These are phyloP conservation scores for Osmozyma mogii DNA, from an alignment of 805 yeast genomes.

Conservation along the genomic window DNA sequence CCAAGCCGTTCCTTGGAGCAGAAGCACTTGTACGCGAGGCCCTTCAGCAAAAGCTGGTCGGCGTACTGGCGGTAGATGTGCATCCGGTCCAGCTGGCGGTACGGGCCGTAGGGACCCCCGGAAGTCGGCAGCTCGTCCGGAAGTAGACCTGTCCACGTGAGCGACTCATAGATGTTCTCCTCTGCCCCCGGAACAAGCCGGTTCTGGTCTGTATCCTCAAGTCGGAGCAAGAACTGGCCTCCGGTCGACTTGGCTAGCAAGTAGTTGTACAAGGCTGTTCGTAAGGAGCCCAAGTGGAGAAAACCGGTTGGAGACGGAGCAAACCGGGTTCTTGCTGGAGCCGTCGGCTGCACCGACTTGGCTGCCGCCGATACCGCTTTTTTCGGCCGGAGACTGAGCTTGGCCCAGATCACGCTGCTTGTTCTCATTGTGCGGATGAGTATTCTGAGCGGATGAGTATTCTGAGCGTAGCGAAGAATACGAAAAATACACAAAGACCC, in stretches of 20 bases:
- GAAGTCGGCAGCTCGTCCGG: constrained; percentile 76
- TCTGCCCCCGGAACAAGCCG: constrained; percentile 80
- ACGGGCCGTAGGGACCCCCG: constrained; percentile 61
- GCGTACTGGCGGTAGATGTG: constrained; percentile 59
- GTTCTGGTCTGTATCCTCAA: constrained; percentile 90
- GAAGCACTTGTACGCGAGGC: constrained; percentile 79
- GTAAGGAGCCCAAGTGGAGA: constrained; percentile 84
- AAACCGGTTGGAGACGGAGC: constrained; percentile 98
- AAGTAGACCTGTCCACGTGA: constrained; percentile 67
- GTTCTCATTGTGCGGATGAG: not conserved
- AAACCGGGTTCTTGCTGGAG: constrained; percentile 78
- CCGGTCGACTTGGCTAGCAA: constrained; percentile 69
- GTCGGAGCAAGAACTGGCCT: constrained; percentile 72
- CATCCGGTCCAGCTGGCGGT: constrained; percentile 75
- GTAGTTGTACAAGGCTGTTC: constrained; percentile 91
- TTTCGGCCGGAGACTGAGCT: too few relatives aligned
- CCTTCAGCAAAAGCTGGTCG: constrained; percentile 46
- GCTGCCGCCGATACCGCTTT: too few relatives aligned
- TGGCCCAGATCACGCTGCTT: too few relatives aligned
- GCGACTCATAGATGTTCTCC: constrained; percentile 61
- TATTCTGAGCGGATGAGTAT: too few relatives aligned
- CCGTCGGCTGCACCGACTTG: constrained; percentile 28
- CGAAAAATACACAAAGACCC: too few relatives aligned
- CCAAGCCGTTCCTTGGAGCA: constrained; percentile 77
- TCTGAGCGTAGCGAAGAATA: too few relatives aligned